Evolutionary conservation across 2,329 filamentous ascomycete species (phyloP).

Genomic region (Dendryphion nanum): DNA sequence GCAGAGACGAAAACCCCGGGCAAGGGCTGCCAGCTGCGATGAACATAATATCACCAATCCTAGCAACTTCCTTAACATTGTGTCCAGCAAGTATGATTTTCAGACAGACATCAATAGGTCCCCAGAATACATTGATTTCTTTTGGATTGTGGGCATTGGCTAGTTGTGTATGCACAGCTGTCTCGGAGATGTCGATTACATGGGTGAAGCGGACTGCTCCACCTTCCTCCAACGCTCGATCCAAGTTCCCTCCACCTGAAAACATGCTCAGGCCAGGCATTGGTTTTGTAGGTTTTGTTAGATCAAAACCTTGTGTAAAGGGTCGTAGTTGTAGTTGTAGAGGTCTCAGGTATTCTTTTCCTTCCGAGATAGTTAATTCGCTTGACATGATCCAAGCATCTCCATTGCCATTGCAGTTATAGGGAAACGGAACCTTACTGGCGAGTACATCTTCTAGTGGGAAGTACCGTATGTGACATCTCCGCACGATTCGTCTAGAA

Average conservation of each 20-base stretch:
- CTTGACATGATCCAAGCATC: conserved; percentile 64
- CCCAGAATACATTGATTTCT: conserved; percentile 58
- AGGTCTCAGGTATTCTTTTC: background rate
- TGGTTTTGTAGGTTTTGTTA: conserved; percentile 47
- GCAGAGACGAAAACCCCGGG: conserved; percentile 69
- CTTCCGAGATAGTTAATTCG: conserved; percentile 9
- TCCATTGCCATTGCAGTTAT: conserved; percentile 63
- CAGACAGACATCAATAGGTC: conserved; percentile 71
- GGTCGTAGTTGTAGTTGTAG: background rate
- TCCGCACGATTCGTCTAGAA: conserved; percentile 48
- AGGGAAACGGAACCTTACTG: conserved; percentile 57
- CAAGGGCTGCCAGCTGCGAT: conserved; percentile 75
- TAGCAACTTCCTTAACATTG: conserved; percentile 47
- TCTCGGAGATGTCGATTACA: conserved; percentile 64
- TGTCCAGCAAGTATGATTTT: conserved; percentile 52
- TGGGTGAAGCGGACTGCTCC: conserved; percentile 64
- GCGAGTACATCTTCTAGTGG: conserved; percentile 27
- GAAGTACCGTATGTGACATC: conserved; percentile 62
- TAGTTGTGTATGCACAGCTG: conserved; percentile 70
- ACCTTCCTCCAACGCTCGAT: conserved; percentile 71
- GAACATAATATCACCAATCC: conserved; percentile 64
- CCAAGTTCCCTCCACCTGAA: conserved; percentile 75
- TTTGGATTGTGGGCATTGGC: conserved; percentile 57
- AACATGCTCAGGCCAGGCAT: conserved; percentile 67
- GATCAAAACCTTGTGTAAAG: conserved; percentile 56